These are phyloP conservation scores for Fistulifera pelliculosa DNA, from an alignment of 108 stramenopile genomes.

Conservation along the genomic window DNA sequence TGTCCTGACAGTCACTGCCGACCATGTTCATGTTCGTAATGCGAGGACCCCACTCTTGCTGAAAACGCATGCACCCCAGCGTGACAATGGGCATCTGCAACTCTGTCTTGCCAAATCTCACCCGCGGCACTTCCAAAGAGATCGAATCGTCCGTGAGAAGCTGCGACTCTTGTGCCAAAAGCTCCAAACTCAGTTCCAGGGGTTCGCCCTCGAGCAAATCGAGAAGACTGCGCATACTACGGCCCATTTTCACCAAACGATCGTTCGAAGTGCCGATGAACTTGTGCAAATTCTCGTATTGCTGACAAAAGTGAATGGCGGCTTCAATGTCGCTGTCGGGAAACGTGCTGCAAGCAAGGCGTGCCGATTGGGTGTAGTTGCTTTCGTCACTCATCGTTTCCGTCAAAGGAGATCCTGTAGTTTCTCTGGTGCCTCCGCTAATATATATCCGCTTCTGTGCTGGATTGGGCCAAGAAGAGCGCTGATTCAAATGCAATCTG, in stretches of 20 bases:
- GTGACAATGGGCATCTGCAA: constrained; percentile 83
- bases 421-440: too few species aligned
- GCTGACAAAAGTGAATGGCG: constrained; percentile 37
- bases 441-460: too few species aligned
- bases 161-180: constrained; percentile 38
- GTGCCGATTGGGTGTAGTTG: not conserved
- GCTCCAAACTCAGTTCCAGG: constrained; percentile 24
- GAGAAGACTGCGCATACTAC: constrained; percentile 39
- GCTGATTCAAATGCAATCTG: too few species aligned
- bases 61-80: constrained; percentile 88
- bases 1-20: constrained; percentile 59
- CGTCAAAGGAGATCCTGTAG: too few species aligned
- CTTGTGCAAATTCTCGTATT: constrained; percentile 18
- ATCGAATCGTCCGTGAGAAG: constrained; percentile 15
- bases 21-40: constrained; percentile 35
- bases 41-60: constrained; percentile 65
- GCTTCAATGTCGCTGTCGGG: constrained; percentile 24
- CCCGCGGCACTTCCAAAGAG: constrained; percentile 42
- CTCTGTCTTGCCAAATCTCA: constrained; percentile 79
- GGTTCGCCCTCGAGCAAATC: constrained; percentile 8
- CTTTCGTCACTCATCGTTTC: too few species aligned
- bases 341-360: constrained; percentile 9
- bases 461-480: too few species aligned
- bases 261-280: constrained; percentile 40
- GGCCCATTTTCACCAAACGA: constrained; percentile 62